Percentiles rank a stretch among this genome's conserved stretches.
Conservation (phyloP, 805 yeast species). For the Lachancea sp. region DNA sequence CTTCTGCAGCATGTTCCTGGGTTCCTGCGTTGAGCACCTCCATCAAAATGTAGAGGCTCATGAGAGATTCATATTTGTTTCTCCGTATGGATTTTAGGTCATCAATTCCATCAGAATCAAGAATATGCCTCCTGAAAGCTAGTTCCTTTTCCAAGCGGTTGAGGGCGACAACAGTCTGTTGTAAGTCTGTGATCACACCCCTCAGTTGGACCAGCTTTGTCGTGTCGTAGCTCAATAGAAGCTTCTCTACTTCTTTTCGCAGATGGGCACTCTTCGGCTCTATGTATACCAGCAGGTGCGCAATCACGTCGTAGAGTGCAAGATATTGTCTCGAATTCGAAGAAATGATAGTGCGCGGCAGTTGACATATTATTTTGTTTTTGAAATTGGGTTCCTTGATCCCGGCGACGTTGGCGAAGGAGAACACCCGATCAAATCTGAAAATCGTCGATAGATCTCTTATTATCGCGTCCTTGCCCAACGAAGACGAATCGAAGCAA, state of each 20-base stretch:
- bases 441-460: slow-evolving; percentile 58
- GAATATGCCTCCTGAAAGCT: slow-evolving; percentile 41
- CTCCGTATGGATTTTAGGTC: slow-evolving; percentile 38
- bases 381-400: slow-evolving; percentile 27
- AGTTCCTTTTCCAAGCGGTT: slow-evolving; percentile 41
- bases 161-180: slow-evolving; percentile 40
- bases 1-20: slow-evolving; percentile 25
- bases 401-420: slow-evolving; percentile 35
- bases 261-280: slow-evolving; percentile 62
- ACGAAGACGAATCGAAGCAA: slow-evolving; percentile 47
- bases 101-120: slow-evolving; percentile 44
- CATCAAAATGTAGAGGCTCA: slow-evolving; percentile 42
- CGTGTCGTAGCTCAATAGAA: slow-evolving; percentile 65
- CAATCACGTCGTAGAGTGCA: slow-evolving; percentile 54
- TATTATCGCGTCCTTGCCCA: slow-evolving; percentile 48
- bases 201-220: slow-evolving; percentile 49
- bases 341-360: slow-evolving; percentile 61
- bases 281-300: slow-evolving; percentile 60
- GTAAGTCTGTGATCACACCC: slow-evolving; percentile 43
- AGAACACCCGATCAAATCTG: slow-evolving; percentile 49
- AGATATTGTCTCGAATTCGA: slow-evolving; percentile 72
- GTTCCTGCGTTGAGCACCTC: slow-evolving; percentile 37
- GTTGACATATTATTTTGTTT: slow-evolving; percentile 51
- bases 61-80: slow-evolving; percentile 33
- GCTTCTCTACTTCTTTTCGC: slow-evolving; percentile 54